Evolutionary conservation across 768 basidiomycete species (phyloP), one percentile per base, ranked within the genome.

Genomic region (Pisolithus sp.): DNA sequence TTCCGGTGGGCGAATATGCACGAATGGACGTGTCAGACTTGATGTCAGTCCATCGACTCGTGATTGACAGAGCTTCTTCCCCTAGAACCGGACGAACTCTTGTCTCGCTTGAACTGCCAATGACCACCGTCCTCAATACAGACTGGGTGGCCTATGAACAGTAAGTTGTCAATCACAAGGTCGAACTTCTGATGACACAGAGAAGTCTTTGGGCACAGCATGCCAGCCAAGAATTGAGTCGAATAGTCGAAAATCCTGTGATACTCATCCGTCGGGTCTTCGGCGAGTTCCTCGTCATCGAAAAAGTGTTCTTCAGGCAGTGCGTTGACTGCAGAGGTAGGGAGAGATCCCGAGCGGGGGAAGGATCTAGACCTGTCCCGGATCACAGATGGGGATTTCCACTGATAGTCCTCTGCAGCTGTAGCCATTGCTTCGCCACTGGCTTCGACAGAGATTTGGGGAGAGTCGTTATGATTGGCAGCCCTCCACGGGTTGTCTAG

Each of bases 131-230:
- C 61, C 48, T 89, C 86, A 10, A 80, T 80, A 62, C 86, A 89
- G 2, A 97, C 93, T 2, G 95, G 96, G 66, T 98, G 94, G 0
- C 96, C 96, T 41, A 97, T 77, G 66, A 97, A 98, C 5, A 83
- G 89, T 23, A 98, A 76, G 59, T 93, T 86, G 63, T 98, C 93
- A 23, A 96, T 86, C 38, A 90, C 70, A 28, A 99, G 79, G 65
- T 95, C 93, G 63, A 96, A 97, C 62, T 91, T 91, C 66, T 92
- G 89, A 68, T 99, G 92, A 60, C 93, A 96, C 67, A 93, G 81
- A 13, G 83, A 76, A 28, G 74, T 70, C 42, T 83, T 77, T 0
- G 95, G 93, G 53, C 86, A 88, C 3, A 98, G 75, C 57, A 95
- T 71, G 41, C 78, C 78, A 23, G 90, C 89, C 28, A 98, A 75